Evolutionary conservation across 305 asterid species (phyloP).

Genomic region (Fraxinus albicans): DNA sequence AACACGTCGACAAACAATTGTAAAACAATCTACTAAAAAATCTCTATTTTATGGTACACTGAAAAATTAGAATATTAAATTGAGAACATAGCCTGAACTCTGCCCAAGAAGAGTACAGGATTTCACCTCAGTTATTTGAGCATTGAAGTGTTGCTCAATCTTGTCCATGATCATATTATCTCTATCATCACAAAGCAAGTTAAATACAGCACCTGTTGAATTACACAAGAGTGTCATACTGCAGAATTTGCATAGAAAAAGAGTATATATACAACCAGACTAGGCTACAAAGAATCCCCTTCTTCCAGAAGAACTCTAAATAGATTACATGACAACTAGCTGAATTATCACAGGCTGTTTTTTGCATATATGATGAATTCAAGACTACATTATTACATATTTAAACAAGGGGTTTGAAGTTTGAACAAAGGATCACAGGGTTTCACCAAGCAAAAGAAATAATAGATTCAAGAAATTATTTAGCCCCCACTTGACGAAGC

Average conservation of each 20-base stretch:
- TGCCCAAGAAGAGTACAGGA: not conserved
- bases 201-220: constrained; percentile 79
- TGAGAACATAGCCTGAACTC: not conserved
- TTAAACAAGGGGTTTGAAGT: not conserved
- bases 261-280: not conserved
- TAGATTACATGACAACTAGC: not conserved
- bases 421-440: not conserved
- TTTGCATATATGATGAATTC: not conserved
- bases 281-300: not conserved
- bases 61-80: not conserved
- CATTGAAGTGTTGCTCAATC: constrained; percentile 68
- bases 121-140: constrained; percentile 53
- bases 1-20: not conserved
- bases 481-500: not conserved
- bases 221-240: not conserved
- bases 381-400: not conserved
- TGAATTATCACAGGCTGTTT: not conserved
- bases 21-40: not conserved
- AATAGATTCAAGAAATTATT: not conserved
- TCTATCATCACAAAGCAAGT: constrained; percentile 49
- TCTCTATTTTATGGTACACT: not conserved
- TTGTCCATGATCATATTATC: constrained; percentile 58
- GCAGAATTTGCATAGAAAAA: not conserved
- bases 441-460: not conserved
- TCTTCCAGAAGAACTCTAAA: not conserved